Percentiles rank a stretch among this genome's conserved stretches.
phyloP scores from a whole-genome alignment of 257 asterid genomes.

The Cinchona pubescens region DNA sequence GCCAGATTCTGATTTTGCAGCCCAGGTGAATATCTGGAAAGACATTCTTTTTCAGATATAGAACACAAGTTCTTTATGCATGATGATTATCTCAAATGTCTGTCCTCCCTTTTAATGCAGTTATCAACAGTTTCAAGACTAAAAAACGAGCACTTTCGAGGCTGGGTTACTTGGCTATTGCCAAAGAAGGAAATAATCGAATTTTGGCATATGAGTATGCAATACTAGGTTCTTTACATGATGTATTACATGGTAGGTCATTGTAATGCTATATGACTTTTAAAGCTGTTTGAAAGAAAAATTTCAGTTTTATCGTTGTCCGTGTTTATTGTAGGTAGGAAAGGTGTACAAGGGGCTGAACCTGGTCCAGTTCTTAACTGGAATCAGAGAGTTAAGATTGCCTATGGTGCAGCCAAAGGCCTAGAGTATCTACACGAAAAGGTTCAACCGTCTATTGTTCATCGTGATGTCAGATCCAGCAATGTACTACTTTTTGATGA shows the following conservation, averaged over 20 bases:
- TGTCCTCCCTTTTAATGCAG: conserved; percentile 31
- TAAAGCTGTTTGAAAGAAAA: neutral
- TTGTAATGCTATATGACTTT: neutral
- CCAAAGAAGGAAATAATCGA: conserved; percentile 54
- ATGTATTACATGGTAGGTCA: conserved; percentile 69
- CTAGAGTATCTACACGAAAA: conserved; percentile 83
- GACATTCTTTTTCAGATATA: too few relatives aligned
- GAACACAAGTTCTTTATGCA: too few relatives aligned
- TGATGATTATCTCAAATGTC: neutral
- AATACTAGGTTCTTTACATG: conserved; percentile 74
- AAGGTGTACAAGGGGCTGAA: conserved; percentile 95
- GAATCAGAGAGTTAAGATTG: conserved; percentile 84
- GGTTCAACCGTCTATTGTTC: conserved; percentile 78
- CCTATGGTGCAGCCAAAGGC: conserved; percentile 88
- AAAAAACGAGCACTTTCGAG: conserved; percentile 62
- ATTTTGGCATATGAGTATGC: conserved; percentile 77
- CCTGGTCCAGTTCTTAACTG: conserved; percentile 83
- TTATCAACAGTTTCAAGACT: conserved; percentile 80
- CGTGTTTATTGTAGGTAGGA: conserved; percentile 67
- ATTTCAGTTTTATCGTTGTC: neutral
- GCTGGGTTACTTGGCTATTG: conserved; percentile 74
- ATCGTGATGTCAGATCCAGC: conserved; percentile 90
- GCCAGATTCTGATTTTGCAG: conserved; percentile 58
- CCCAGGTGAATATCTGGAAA: conserved; percentile 50
- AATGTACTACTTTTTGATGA: conserved; percentile 82